phyloP scores from a whole-genome alignment of 345 rosid species.

The Camelina laxa region DNA sequence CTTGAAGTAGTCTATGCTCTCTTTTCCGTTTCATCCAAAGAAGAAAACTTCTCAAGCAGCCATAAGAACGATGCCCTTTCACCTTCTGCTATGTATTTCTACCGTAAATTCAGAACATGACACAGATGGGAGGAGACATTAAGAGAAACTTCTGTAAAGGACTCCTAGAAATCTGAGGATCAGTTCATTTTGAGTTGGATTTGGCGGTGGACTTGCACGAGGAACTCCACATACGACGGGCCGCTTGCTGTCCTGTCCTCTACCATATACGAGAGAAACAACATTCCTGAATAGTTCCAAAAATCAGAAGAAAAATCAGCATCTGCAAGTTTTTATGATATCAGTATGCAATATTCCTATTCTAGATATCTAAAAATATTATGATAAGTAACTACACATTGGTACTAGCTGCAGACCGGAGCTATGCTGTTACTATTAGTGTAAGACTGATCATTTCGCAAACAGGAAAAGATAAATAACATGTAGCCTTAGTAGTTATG shows the following conservation, averaged over 20 bases:
- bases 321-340: slow-evolving; percentile 13
- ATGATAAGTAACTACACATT: neutral
- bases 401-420: slow-evolving; percentile 17
- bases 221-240: slow-evolving; percentile 86
- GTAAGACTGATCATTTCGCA: slow-evolving; percentile 12
- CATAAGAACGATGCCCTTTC: slow-evolving; percentile 13
- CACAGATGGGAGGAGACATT: neutral
- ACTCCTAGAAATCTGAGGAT: slow-evolving; percentile 22
- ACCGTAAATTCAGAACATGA: slow-evolving; percentile 23
- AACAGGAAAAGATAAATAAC: slow-evolving; percentile 4
- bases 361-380: no score
- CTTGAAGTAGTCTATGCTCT: slow-evolving; percentile 27
- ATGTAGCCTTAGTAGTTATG: slow-evolving; percentile 2
- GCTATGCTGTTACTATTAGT: slow-evolving; percentile 8
- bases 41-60: slow-evolving; percentile 26
- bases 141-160: slow-evolving; percentile 18
- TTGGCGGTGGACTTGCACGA: slow-evolving; percentile 84
- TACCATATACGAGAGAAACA: slow-evolving; percentile 74
- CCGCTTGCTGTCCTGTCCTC: slow-evolving; percentile 82
- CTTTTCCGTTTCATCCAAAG: slow-evolving; percentile 27
- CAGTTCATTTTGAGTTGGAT: slow-evolving; percentile 87
- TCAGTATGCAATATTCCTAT: neutral
- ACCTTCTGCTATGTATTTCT: slow-evolving; percentile 19
- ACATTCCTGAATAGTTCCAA: slow-evolving; percentile 56
- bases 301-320: slow-evolving; percentile 9